Evolutionary conservation across 192 early-diverging fungal species (phyloP).

Genomic region (Coemansia sp.): DNA sequence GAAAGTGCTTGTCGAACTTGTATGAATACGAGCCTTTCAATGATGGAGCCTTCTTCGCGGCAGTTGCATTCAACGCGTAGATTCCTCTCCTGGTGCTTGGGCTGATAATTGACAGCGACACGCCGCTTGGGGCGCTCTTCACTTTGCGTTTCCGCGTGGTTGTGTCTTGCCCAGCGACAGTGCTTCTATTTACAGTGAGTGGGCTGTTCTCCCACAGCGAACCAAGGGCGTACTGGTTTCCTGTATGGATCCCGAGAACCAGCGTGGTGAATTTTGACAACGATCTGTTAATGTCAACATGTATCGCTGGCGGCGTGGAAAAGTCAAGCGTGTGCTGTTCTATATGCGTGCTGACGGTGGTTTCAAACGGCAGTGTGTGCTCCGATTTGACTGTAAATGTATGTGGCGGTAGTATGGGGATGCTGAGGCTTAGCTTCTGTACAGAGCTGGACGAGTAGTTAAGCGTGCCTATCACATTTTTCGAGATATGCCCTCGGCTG

Average conservation of each 20-base stretch:
- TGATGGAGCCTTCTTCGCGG: background rate
- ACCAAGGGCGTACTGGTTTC: conserved; percentile 50
- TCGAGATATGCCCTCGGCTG: conserved; percentile 64
- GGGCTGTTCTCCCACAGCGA: conserved; percentile 28
- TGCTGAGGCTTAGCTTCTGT: conserved; percentile 58
- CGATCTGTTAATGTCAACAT: conserved; percentile 62
- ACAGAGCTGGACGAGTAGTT: conserved; percentile 63
- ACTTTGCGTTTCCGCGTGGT: background rate
- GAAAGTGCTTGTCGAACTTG: conserved; percentile 29
- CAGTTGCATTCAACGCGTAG: conserved; percentile 13
- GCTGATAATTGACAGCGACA: conserved; percentile 16
- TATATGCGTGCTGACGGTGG: conserved; percentile 24
- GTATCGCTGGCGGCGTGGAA: conserved; percentile 64
- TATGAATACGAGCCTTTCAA: background rate
- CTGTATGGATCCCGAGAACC: conserved; percentile 74
- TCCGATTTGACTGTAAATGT: conserved; percentile 62
- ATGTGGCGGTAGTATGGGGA: conserved; percentile 56
- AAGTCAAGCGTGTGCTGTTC: conserved; percentile 56
- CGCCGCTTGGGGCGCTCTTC: conserved; percentile 22
- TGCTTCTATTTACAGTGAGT: background rate
- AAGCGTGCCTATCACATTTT: conserved; percentile 75
- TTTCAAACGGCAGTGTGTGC: conserved; percentile 23
- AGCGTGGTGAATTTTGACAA: conserved; percentile 67
- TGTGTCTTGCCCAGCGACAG: background rate
- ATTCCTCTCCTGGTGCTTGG: conserved; percentile 4